Conservation (phyloP, 2,329 filamentous ascomycete genomes). For the Colletotrichum sp. region DNA sequence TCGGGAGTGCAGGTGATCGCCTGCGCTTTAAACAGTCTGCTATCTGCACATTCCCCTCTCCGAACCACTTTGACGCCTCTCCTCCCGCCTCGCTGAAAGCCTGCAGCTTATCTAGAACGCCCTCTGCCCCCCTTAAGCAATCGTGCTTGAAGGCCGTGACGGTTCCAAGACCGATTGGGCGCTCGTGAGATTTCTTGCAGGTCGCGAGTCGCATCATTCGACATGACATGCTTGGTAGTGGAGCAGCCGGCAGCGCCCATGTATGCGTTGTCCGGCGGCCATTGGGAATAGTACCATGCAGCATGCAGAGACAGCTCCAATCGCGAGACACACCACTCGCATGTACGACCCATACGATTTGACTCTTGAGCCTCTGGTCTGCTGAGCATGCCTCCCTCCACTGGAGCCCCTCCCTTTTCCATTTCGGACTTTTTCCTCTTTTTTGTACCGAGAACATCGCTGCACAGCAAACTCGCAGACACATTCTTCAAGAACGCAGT, state of each 20-base stretch:
- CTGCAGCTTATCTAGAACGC: background rate
- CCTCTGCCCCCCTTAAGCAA: background rate
- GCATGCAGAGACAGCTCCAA: background rate
- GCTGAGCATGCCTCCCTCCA: background rate
- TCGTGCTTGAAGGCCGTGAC: background rate
- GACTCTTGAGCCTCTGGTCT: background rate
- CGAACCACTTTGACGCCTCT: background rate
- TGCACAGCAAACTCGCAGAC: background rate
- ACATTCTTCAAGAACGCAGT: background rate
- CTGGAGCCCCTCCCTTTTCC: background rate
- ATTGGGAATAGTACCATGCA: background rate
- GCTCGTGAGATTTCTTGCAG: background rate
- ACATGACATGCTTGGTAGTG: background rate
- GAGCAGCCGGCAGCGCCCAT: background rate
- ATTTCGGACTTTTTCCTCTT: background rate
- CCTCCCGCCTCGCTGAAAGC: background rate
- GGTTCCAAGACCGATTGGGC: background rate
- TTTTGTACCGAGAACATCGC: background rate
- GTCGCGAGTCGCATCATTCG: background rate
- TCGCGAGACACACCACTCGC: background rate
- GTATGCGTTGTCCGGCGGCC: constrained; percentile 3
- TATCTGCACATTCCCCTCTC: background rate
- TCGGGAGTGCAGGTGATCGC: background rate
- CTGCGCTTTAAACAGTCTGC: background rate
- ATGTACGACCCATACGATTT: background rate